Conservation (phyloP, 2,329 filamentous ascomycete species). For the Remersonia thermophila region DNA sequence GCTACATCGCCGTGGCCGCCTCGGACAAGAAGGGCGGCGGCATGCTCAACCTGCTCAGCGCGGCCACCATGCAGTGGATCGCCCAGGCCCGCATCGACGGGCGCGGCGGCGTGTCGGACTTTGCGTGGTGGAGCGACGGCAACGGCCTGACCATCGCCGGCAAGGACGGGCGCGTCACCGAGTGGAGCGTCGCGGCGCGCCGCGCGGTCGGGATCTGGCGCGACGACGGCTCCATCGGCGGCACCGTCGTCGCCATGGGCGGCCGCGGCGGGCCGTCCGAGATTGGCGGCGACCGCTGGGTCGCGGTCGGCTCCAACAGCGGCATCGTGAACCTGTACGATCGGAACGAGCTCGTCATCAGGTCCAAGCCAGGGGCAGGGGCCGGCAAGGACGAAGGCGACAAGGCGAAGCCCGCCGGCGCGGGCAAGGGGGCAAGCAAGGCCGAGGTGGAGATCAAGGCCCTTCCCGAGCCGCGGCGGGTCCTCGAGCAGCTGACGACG, state of each 20-base stretch:
- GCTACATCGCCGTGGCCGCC: slow-evolving; percentile 72
- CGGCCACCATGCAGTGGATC: slow-evolving; percentile 75
- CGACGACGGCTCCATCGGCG: slow-evolving; percentile 80
- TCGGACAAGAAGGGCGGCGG: slow-evolving; percentile 77
- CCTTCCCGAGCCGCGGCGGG: slow-evolving; percentile 58
- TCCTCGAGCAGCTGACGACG: slow-evolving; percentile 78
- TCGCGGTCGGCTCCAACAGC: slow-evolving; percentile 72
- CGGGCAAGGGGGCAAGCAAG: too few relatives aligned
- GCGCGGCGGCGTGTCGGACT: slow-evolving; percentile 73
- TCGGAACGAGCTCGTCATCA: slow-evolving; percentile 48
- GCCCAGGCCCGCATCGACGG: slow-evolving; percentile 72
- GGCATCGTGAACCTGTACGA: slow-evolving; percentile 94
- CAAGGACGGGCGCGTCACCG: slow-evolving; percentile 78
- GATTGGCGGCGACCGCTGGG: slow-evolving; percentile 75
- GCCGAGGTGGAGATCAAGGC: slow-evolving; percentile 46
- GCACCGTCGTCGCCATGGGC: slow-evolving; percentile 70
- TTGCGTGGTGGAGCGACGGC: slow-evolving; percentile 83
- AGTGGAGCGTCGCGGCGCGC: slow-evolving; percentile 62
- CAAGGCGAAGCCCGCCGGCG: background rate
- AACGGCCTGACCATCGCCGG: slow-evolving; percentile 71
- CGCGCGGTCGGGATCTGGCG: slow-evolving; percentile 72
- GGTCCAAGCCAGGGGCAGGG: slow-evolving; percentile 22
- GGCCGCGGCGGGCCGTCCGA: slow-evolving; percentile 47
- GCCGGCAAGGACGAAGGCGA: background rate
- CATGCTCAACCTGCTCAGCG: slow-evolving; percentile 72